Base-by-base conservation (phyloP, 371 early-diverging fungal species). In the Fennellomyces sp. region DNA sequence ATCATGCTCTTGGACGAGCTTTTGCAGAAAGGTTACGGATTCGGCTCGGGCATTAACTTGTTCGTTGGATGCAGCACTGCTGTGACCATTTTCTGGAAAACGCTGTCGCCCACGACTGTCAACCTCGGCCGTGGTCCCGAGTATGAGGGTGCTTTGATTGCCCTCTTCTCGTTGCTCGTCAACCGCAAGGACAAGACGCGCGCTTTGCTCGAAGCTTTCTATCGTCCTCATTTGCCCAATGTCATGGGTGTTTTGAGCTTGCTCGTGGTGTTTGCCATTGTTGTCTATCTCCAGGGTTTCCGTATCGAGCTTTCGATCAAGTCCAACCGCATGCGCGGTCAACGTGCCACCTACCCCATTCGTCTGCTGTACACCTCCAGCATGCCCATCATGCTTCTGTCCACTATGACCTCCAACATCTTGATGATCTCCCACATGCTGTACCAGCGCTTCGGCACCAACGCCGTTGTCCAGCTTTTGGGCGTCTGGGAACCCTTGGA, bases 11-110 rank as follows among this genome's bases (percentile, higher is more conserved):
- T 99, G 65, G 99, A 99, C 77, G 99, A 99, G 86, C 88, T 99
- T 64, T 86, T 99, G 60, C 99, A 99, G 81, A 99, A 99, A 87
- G 99, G 99, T 15, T 99, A 99, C 70, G 99, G 99, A 64, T 85
- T 99, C 54, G 99, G 99, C 26, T 99, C 99, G 28, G 99, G 99
- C 63, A 98, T 99, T 70, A 97, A 97, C 63, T 86, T 99, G 66
- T 99, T 99, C 75, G 98, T 99, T 82, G 99, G 99, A 54, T 94
- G 99, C 65, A 99, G 98, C 83, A 95, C 99, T 64, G 99, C 99
- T 78, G 99, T 99, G 84, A 97, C 86, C 64, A 96, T 99, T 65
- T 88, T 99, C 70, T 99, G 99, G 99, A 95, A 99, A 80, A 94
- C 97, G 12, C 89, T 99, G 69, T 93, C 94, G 60, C 99, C 99